Evolutionary conservation across 83 land plant genomes (phyloP), one percentile per base, ranked within the genome.

Genomic region (Diphasiastrum complanatum): DNA sequence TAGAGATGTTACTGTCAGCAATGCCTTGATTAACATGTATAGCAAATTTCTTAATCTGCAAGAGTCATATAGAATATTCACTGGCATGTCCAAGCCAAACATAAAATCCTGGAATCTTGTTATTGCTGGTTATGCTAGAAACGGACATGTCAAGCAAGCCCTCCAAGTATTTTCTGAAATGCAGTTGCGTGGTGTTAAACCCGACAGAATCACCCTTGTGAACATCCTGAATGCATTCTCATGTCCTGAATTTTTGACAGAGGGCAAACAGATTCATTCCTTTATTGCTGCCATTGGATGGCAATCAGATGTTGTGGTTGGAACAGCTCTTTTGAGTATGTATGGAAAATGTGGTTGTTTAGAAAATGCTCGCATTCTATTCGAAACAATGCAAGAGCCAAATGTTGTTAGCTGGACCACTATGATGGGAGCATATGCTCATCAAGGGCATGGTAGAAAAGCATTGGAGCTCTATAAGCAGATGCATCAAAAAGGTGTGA

Each of bases 1-100:
- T n/a, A 24, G 22, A 10, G 53, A 50, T 24, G 23, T 24, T 50
- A 23, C 12, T 50, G 53, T 50, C 24, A 50, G 23, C 16, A 50
- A 16, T 50, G 53, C 53, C 16, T 23, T 50, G 16, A 16, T 50
- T 50, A 50, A 50, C 22, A 50, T 50, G 53, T 50, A 50, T 50
- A 23, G 24, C 23, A 50, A 50, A 1, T 50, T 16, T 50, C 22
- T 16, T 18, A 50, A 23, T 23, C 25, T 50, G 25, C 12, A n/a
- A 50, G 53, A 18, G 16, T 16, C 53, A 1, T 23, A 0, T 24
- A 18, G 12, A 16, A 23, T 50, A 23, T 50, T 50, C 25, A 50
- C 16, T 14, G 53, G 25, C 10, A 50, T 50, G 53, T 12, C 16
- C 12, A 24, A 18, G 10, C 16, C 22, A 50, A 23, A 50, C 23